Conservation (phyloP, 768 basidiomycete genomes). For the Agaricus blazei region DNA sequence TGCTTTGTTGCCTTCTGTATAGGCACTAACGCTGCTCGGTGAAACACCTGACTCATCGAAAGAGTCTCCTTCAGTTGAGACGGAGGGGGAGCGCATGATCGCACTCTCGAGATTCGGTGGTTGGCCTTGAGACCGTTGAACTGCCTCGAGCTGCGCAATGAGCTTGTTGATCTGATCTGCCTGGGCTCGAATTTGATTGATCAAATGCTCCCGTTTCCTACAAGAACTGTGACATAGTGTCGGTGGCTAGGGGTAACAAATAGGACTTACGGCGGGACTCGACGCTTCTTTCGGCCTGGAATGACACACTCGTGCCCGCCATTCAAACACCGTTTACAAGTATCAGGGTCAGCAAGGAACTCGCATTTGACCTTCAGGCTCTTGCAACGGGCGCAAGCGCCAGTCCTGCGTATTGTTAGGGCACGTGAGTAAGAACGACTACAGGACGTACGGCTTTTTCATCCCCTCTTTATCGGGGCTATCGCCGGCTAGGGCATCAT, state of each 20-base stretch:
- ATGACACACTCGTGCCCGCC: slow-evolving; percentile 72
- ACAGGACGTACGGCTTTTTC: slow-evolving; percentile 39
- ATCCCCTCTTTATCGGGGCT: slow-evolving; percentile 26
- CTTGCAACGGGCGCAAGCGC: slow-evolving; percentile 74
- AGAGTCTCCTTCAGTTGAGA: slow-evolving; percentile 28
- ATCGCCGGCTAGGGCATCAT: slow-evolving; percentile 31
- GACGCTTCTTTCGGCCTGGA: slow-evolving; percentile 80
- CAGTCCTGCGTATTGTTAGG: slow-evolving; percentile 25
- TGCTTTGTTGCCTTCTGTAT: slow-evolving; percentile 36
- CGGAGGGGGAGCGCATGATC: slow-evolving; percentile 30
- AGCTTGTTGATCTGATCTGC: slow-evolving; percentile 67
- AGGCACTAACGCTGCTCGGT: slow-evolving; percentile 11
- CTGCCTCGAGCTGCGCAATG: slow-evolving; percentile 60
- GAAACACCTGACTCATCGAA: slow-evolving; percentile 23
- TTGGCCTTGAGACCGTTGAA: slow-evolving; percentile 14
- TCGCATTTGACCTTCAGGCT: slow-evolving; percentile 68
- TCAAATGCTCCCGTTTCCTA: slow-evolving; percentile 78
- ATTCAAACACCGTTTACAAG: slow-evolving; percentile 69
- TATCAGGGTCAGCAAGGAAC: slow-evolving; percentile 65
- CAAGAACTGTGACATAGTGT: background rate
- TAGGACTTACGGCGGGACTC: slow-evolving; percentile 65
- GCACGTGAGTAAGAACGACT: slow-evolving; percentile 3
- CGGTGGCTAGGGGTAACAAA: background rate
- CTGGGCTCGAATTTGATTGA: slow-evolving; percentile 71
- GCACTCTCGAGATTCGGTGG: slow-evolving; percentile 18